phyloP scores from a whole-genome alignment of 164 flowering plant genomes.

The Tetrastigma voinierianum region DNA sequence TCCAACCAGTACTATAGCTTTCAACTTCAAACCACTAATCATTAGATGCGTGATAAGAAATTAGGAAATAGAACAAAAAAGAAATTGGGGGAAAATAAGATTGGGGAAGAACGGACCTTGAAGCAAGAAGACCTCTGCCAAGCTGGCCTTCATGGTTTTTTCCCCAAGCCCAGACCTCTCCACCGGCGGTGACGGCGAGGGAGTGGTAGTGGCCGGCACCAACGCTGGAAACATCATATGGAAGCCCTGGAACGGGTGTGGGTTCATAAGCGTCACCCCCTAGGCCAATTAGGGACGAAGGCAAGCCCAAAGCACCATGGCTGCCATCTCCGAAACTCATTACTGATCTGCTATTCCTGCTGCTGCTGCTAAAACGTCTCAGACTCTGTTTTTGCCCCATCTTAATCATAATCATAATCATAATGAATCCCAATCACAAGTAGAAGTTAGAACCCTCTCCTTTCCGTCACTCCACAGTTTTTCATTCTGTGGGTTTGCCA shows the following conservation, averaged over 20 bases:
- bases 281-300: slow-evolving; percentile 36
- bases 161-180: slow-evolving; percentile 94
- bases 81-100: not conserved
- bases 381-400: too few species aligned
- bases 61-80: not conserved
- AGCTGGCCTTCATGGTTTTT: slow-evolving; percentile 80
- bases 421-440: too few species aligned
- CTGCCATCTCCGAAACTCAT: slow-evolving; percentile 94
- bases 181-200: slow-evolving; percentile 72
- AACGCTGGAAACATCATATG: slow-evolving; percentile 46
- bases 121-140: slow-evolving; percentile 51
- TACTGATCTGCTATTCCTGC: slow-evolving; percentile 26
- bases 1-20: too few species aligned
- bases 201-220: slow-evolving; percentile 94
- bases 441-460: too few species aligned
- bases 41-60: too few species aligned
- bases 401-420: too few species aligned
- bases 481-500: too few species aligned
- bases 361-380: slow-evolving; percentile 20
- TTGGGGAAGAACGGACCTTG: slow-evolving; percentile 43
- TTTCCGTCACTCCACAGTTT: too few species aligned
- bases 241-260: slow-evolving; percentile 56
- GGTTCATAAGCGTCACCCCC: slow-evolving; percentile 88
- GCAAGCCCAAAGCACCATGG: slow-evolving; percentile 82
- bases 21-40: too few species aligned